phyloP scores from a whole-genome alignment of 202 grass and related monocot species.

The Bolboschoenoplectus hybrid region DNA sequence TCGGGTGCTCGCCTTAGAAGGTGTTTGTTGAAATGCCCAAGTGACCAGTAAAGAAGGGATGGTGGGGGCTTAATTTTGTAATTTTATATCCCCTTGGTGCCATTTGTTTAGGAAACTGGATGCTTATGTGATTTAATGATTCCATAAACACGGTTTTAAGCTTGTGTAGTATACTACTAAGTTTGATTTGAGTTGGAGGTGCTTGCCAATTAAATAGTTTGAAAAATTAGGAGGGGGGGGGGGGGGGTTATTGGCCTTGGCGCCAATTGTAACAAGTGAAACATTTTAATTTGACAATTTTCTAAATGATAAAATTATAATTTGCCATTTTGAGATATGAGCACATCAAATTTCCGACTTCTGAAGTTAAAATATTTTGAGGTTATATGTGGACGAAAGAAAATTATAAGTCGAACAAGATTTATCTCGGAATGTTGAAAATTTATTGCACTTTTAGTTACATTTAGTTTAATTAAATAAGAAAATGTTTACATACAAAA shows the following conservation, averaged over 20 bases:
- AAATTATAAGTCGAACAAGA: not conserved
- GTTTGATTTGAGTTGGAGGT: not conserved
- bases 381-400: not conserved
- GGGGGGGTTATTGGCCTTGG: not conserved
- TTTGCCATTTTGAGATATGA: not conserved
- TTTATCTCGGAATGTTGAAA: not conserved
- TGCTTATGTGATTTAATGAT: slow-evolving; percentile 9
- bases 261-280: slow-evolving; percentile 1
- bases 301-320: not conserved
- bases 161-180: slow-evolving; percentile 9
- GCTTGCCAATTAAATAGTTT: not conserved
- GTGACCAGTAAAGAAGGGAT: not conserved
- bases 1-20: not conserved
- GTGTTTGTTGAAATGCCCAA: not conserved
- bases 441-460: not conserved
- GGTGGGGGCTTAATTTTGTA: not conserved
- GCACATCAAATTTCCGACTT: not conserved
- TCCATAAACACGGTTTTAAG: not conserved
- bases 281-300: not conserved
- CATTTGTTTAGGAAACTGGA: not conserved
- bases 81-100: not conserved
- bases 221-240: not conserved
- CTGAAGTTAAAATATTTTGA: not conserved
- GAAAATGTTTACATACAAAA: not conserved
- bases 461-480: not conserved